phyloP scores from a whole-genome alignment of 768 basidiomycete genomes.

The Suillus cothurnatus region DNA sequence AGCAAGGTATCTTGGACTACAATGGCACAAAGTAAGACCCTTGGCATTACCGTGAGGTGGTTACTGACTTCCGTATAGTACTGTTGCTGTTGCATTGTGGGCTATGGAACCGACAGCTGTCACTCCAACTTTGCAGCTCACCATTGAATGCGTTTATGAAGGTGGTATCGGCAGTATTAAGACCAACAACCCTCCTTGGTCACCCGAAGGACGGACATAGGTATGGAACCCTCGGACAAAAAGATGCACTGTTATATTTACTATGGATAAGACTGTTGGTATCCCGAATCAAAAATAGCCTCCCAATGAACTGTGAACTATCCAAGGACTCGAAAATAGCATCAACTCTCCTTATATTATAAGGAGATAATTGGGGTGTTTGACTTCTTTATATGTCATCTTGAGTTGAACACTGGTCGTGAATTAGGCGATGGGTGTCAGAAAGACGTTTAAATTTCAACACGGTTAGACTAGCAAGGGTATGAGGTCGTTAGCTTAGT shows the following conservation, averaged over 20 bases:
- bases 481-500: too few species aligned
- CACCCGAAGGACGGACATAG: constrained; percentile 15
- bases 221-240: not conserved
- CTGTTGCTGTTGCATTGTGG: constrained; percentile 71
- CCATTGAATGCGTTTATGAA: constrained; percentile 58
- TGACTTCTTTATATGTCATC: not conserved
- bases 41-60: not conserved
- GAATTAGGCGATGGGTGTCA: not conserved
- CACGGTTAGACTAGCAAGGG: too few species aligned
- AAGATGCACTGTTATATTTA: not conserved
- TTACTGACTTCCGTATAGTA: constrained; percentile 33
- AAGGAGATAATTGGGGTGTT: too few species aligned
- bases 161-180: constrained; percentile 64
- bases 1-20: constrained; percentile 77
- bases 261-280: not conserved
- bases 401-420: not conserved
- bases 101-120: constrained; percentile 53
- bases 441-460: not conserved
- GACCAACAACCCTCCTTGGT: constrained; percentile 63
- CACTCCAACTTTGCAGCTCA: constrained; percentile 54
- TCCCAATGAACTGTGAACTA: not conserved
- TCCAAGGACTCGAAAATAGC: not conserved
- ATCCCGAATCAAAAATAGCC: not conserved
- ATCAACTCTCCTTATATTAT: not conserved
- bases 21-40: constrained; percentile 61